These are phyloP conservation scores for Penicillium daleae DNA, from an alignment of 495 filamentous ascomycete genomes.

Conservation along the genomic window DNA sequence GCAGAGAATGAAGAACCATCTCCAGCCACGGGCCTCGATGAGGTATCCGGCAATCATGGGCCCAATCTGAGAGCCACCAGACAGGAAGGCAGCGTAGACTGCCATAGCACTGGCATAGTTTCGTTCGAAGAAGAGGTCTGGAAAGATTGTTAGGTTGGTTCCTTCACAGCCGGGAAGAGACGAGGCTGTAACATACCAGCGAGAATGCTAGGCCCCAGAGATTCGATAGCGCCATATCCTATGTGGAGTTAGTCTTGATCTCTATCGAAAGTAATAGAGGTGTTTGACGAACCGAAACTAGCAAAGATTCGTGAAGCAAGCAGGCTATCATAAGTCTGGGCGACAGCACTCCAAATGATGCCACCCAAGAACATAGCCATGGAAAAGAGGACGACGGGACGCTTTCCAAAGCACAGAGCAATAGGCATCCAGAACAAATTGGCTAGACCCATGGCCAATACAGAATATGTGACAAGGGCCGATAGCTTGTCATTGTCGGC, in stretches of 20 bases:
- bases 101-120: slow-evolving; percentile 49
- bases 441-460: slow-evolving; percentile 41
- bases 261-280: neutral
- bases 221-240: slow-evolving; percentile 41
- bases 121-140: slow-evolving; percentile 43
- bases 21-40: slow-evolving; percentile 34
- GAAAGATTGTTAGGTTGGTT: neutral
- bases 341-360: slow-evolving; percentile 39
- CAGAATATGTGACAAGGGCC: slow-evolving; percentile 39
- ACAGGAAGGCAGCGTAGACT: slow-evolving; percentile 39
- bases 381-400: slow-evolving; percentile 48
- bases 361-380: slow-evolving; percentile 42
- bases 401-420: slow-evolving; percentile 52
- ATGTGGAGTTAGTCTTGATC: neutral
- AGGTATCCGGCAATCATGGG: slow-evolving; percentile 40
- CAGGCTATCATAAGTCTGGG: slow-evolving; percentile 34
- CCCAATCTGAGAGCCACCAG: slow-evolving; percentile 40
- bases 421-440: slow-evolving; percentile 56
- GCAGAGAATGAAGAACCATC: slow-evolving; percentile 42
- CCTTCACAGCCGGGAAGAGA: neutral
- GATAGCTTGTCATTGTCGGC: slow-evolving; percentile 29
- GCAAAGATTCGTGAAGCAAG: slow-evolving; percentile 37
- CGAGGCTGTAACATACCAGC: slow-evolving; percentile 27
- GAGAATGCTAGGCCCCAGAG: slow-evolving; percentile 44
- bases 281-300: slow-evolving; percentile 30